These are phyloP conservation scores for Wickerhamiella infanticola DNA, from an alignment of 1,139 yeast species.

Conservation along the genomic window DNA sequence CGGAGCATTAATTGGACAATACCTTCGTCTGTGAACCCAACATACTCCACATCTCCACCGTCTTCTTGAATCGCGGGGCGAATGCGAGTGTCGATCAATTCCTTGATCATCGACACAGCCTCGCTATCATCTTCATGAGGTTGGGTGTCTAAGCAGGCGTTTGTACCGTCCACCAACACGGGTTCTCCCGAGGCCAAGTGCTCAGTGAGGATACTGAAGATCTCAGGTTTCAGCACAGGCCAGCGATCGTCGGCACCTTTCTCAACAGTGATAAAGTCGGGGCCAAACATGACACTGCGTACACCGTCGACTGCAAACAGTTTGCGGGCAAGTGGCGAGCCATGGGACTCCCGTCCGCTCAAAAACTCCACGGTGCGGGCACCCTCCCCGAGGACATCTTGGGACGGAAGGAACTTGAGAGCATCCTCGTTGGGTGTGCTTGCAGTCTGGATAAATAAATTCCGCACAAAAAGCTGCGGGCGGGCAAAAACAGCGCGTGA, in stretches of 20 bases:
- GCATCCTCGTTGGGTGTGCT: slow-evolving; percentile 91
- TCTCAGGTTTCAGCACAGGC: slow-evolving; percentile 76
- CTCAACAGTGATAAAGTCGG: slow-evolving; percentile 73
- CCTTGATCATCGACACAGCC: slow-evolving; percentile 81
- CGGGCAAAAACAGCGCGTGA: not conserved
- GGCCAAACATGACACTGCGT: slow-evolving; percentile 75
- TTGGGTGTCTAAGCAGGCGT: slow-evolving; percentile 34
- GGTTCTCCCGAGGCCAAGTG: slow-evolving; percentile 65
- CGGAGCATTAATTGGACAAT: slow-evolving; percentile 57
- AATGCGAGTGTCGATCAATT: slow-evolving; percentile 80
- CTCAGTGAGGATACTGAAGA: slow-evolving; percentile 71
- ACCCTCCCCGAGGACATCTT: slow-evolving; percentile 36
- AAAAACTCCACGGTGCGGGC: slow-evolving; percentile 41
- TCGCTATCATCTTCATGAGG: slow-evolving; percentile 53
- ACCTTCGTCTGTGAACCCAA: slow-evolving; percentile 54
- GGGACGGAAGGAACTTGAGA: slow-evolving; percentile 69
- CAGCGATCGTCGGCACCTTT: slow-evolving; percentile 43
- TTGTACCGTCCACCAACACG: slow-evolving; percentile 31
- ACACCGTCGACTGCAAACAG: slow-evolving; percentile 78
- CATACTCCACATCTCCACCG: slow-evolving; percentile 67
- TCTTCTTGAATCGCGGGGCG: slow-evolving; percentile 80
- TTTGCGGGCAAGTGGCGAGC: slow-evolving; percentile 69
- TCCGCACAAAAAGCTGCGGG: slow-evolving; percentile 6
- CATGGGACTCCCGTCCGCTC: slow-evolving; percentile 51
- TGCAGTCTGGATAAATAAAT: slow-evolving; percentile 37